Evolutionary conservation across 2,329 filamentous ascomycete species (phyloP).

Genomic region (Aspergillus pseudoglaucus): DNA sequence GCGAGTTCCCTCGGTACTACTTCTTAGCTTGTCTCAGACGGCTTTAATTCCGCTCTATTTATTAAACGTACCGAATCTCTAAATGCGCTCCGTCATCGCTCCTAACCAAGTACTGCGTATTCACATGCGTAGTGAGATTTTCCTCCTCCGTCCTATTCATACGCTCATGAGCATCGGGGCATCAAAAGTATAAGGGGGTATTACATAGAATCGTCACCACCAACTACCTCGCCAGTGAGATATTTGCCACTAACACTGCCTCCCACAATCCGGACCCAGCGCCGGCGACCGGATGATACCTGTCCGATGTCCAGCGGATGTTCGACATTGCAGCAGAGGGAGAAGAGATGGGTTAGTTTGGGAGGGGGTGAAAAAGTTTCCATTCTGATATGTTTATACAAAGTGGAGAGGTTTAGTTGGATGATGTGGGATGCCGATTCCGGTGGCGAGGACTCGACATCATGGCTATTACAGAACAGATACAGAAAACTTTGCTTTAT

Average conservation of each 20-base stretch:
- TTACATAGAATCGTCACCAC: slow-evolving; percentile 23
- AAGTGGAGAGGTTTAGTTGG: too few relatives aligned
- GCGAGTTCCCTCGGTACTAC: slow-evolving; percentile 21
- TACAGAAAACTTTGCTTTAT: too few relatives aligned
- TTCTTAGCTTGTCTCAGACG: not conserved
- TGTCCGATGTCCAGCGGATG: slow-evolving; percentile 20
- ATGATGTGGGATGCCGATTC: too few relatives aligned
- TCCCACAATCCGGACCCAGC: slow-evolving; percentile 18
- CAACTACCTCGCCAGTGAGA: slow-evolving; percentile 18
- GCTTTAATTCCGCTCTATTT: too few relatives aligned
- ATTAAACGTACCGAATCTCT: slow-evolving; percentile 15
- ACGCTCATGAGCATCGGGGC: not conserved
- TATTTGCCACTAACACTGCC: slow-evolving; percentile 16
- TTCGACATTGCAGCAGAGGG: slow-evolving; percentile 17
- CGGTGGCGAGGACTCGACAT: too few relatives aligned
- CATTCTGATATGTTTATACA: slow-evolving; percentile 6
- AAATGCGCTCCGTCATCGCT: slow-evolving; percentile 20
- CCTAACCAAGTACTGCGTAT: slow-evolving; percentile 22
- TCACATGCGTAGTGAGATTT: slow-evolving; percentile 22
- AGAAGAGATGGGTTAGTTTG: slow-evolving; percentile 17
- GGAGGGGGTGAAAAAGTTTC: slow-evolving; percentile 15
- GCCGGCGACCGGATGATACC: slow-evolving; percentile 19
- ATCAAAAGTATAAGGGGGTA: not conserved
- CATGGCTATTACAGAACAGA: too few relatives aligned
- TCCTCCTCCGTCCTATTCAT: slow-evolving; percentile 18